Conservation (phyloP, 2,329 filamentous ascomycete species). For the Bisporella sp. region DNA sequence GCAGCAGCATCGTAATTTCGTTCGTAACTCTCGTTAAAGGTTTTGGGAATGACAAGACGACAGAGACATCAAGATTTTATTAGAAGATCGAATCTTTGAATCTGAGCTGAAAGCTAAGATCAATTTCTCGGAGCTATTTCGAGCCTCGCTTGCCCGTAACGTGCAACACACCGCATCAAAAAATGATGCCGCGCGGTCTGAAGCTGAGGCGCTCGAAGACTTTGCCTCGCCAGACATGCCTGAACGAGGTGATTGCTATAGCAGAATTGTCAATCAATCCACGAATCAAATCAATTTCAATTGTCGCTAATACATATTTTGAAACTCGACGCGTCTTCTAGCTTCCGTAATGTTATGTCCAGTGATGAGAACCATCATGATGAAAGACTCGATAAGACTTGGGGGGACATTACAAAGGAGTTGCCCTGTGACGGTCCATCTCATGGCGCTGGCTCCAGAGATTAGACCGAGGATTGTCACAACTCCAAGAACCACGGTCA, state of each 20-base stretch:
- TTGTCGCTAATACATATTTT: constrained; percentile 14
- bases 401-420: constrained; percentile 30
- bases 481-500: constrained; percentile 22
- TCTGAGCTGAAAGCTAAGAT: too few relatives aligned
- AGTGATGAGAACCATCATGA: constrained; percentile 28
- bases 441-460: constrained; percentile 23
- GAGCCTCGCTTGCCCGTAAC: too few relatives aligned
- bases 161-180: too few relatives aligned
- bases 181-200: too few relatives aligned
- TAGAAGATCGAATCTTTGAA: too few relatives aligned
- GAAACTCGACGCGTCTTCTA: constrained; percentile 16
- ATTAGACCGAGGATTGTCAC: constrained; percentile 25
- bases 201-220: too few relatives aligned
- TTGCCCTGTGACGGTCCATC: constrained; percentile 29
- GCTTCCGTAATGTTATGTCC: constrained; percentile 26
- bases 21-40: too few relatives aligned
- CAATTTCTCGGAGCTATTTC: too few relatives aligned
- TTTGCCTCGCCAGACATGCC: too few relatives aligned
- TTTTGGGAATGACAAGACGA: too few relatives aligned
- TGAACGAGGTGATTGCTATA: neutral
- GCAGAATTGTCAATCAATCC: constrained; percentile 1
- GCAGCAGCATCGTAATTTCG: too few relatives aligned
- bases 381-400: constrained; percentile 30
- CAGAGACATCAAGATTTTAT: too few relatives aligned
- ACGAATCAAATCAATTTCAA: constrained; percentile 9